Conservation (phyloP, 2,329 filamentous ascomycete genomes). For the Sordariomycetes sp. region DNA sequence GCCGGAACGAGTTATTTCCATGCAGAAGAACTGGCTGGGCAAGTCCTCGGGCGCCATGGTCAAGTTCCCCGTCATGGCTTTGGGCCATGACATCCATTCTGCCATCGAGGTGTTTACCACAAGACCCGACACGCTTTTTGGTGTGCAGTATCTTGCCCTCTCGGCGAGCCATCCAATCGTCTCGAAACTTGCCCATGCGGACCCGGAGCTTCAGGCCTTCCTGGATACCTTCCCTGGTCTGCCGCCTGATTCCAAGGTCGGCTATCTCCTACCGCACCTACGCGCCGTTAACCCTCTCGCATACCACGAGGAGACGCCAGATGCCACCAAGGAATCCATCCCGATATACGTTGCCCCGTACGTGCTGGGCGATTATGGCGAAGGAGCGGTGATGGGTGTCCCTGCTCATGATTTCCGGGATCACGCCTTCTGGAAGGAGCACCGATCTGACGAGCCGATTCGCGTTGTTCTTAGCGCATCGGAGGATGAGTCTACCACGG, state of each 20-base stretch:
- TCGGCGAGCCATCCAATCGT: constrained; percentile 65
- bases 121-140: constrained; percentile 76
- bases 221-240: constrained; percentile 49
- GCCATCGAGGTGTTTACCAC: constrained; percentile 72
- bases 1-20: constrained; percentile 72
- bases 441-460: constrained; percentile 49
- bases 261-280: constrained; percentile 55
- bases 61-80: constrained; percentile 52
- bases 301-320: constrained; percentile 37
- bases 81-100: constrained; percentile 26
- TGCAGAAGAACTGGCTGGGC: constrained; percentile 85
- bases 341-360: constrained; percentile 79
- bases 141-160: constrained; percentile 75
- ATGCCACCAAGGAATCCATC: constrained; percentile 43
- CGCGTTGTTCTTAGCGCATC: constrained; percentile 49
- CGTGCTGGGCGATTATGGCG: constrained; percentile 75
- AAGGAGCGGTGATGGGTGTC: constrained; percentile 86
- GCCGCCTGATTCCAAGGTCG: constrained; percentile 48
- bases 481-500: constrained; percentile 33
- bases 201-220: constrained; percentile 56
- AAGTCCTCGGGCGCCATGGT: constrained; percentile 64
- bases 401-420: constrained; percentile 76
- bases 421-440: constrained; percentile 67
- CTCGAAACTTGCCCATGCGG: constrained; percentile 42
- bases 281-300: constrained; percentile 57